Percentiles rank a stretch among this genome's conserved stretches.
These are phyloP conservation scores for Lachnellula suecica DNA, from an alignment of 2,329 filamentous ascomycete species.

Conservation along the genomic window DNA sequence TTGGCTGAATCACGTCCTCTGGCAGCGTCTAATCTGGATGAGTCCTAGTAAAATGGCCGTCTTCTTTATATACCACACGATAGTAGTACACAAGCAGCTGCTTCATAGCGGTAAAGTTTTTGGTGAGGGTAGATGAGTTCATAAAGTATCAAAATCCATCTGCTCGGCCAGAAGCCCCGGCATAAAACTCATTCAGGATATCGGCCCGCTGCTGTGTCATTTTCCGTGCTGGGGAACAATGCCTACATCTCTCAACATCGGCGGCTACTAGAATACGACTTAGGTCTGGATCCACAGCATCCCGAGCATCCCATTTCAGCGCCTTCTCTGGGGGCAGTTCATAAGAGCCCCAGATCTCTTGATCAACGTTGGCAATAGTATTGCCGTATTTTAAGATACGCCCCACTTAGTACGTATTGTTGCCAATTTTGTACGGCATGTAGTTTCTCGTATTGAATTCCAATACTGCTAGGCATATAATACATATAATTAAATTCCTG, in stretches of 20 bases:
- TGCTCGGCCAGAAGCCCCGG: slow-evolving; percentile 1
- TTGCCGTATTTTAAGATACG: too few species aligned
- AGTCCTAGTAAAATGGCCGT: slow-evolving; percentile 4
- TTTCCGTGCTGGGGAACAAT: slow-evolving; percentile 12
- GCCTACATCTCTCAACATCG: slow-evolving; percentile 12
- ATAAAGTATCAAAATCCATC: slow-evolving; percentile 12
- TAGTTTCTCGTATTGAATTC: too few species aligned
- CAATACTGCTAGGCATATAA: too few species aligned
- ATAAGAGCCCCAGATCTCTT: slow-evolving; percentile 14
- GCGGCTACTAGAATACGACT: slow-evolving; percentile 8
- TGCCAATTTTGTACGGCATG: too few species aligned
- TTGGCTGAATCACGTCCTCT: slow-evolving; percentile 5
- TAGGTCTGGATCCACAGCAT: slow-evolving; percentile 9
- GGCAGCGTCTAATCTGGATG: slow-evolving; percentile 1
- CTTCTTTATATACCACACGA: slow-evolving; percentile 1
- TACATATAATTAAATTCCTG: too few species aligned
- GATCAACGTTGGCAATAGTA: too few species aligned
- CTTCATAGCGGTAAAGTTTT: slow-evolving; percentile 15
- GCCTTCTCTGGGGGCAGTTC: slow-evolving; percentile 13
- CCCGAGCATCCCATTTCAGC: neutral
- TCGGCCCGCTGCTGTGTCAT: slow-evolving; percentile 15
- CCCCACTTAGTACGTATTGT: too few species aligned
- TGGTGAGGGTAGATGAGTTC: slow-evolving; percentile 9
- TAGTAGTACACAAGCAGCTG: slow-evolving; percentile 17
- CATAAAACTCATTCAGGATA: slow-evolving; percentile 16